Evolutionary conservation across 768 basidiomycete genomes (phyloP), one percentile per base, ranked within the genome.

Genomic region (Suillus subluteus): DNA sequence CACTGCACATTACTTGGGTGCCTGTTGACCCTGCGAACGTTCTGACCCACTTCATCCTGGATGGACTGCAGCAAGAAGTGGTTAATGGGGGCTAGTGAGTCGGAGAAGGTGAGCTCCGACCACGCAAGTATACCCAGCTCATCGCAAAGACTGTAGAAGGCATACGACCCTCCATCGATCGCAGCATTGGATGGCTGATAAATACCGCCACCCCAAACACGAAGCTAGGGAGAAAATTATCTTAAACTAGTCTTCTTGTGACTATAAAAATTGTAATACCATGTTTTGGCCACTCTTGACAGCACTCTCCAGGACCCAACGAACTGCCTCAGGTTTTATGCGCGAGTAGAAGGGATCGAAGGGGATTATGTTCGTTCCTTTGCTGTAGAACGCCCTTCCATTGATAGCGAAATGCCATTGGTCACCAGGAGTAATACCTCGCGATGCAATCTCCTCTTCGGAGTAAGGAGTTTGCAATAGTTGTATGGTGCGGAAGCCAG

Each of bases 81-180:
- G 67, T 88, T 86, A 75, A 86, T 82, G 2, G 86, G 83, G 67
- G 86, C 87, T 32, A 87, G 68, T 2, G 83, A 75, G 65, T 88
- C 87, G 0, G 87, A 87, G 75, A 87, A 88, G 62, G 86, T 86
- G 62, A 87, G 81, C 69, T 88, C 87, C 1, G 86, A 86, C 87
- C 87, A 88, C 2, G 82, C 86, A 58, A 88, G 76, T 67, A 88
- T 86, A 8, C 87, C 86, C 0, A 88, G 79, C 68, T 87, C 86
- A 71, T 88, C 86, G 71, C 86, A 88, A 30, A 85, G 71, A 0
- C 82, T 80, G 73, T 87, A 88, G 69, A 88, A 87, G 67, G 84
- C 81, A 70, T 88, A 87, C 12, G 79, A 81, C 30, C 86, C 86
- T 1, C 79, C 79, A 15, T 79, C 79, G 2, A 77, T 76, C 9